phyloP scores from a whole-genome alignment of 164 flowering plant genomes.

The Stephania yunnanensis region DNA sequence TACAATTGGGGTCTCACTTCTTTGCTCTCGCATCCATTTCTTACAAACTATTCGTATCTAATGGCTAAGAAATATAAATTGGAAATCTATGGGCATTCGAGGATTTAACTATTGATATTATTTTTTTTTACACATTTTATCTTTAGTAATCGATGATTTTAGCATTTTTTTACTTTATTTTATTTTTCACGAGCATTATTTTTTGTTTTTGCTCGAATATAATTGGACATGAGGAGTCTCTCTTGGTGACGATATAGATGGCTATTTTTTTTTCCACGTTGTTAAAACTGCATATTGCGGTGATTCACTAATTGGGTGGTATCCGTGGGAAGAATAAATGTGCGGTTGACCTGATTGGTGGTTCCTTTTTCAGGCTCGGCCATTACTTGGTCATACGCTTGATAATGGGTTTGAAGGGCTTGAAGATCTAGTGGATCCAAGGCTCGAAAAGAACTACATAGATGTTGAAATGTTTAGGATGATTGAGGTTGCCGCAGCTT shows the following conservation, averaged over 20 bases:
- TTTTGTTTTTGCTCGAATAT: background rate
- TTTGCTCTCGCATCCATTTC: no score
- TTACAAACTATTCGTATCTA: no score
- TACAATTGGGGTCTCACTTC: no score
- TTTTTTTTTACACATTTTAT: background rate
- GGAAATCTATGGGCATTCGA: no score
- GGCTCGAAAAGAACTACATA: constrained; percentile 53
- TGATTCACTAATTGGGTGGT: background rate
- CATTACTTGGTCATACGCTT: constrained; percentile 62
- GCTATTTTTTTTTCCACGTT: background rate
- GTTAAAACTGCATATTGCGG: background rate
- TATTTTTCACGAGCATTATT: background rate
- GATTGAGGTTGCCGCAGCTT: constrained; percentile 37
- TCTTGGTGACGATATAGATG: background rate
- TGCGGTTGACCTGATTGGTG: background rate
- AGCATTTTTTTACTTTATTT: background rate
- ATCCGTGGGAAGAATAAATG: background rate
- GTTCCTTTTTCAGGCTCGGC: constrained; percentile 54
- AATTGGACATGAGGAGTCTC: background rate
- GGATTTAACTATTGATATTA: no score
- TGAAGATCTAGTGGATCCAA: constrained; percentile 59
- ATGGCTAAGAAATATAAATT: no score
- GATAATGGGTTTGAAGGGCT: constrained; percentile 35
- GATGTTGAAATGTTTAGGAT: constrained; percentile 61
- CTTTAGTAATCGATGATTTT: background rate